Evolutionary conservation across 2,329 filamentous ascomycete genomes (phyloP), one percentile per base, ranked within the genome.

Genomic region (Cercospora canescens): DNA sequence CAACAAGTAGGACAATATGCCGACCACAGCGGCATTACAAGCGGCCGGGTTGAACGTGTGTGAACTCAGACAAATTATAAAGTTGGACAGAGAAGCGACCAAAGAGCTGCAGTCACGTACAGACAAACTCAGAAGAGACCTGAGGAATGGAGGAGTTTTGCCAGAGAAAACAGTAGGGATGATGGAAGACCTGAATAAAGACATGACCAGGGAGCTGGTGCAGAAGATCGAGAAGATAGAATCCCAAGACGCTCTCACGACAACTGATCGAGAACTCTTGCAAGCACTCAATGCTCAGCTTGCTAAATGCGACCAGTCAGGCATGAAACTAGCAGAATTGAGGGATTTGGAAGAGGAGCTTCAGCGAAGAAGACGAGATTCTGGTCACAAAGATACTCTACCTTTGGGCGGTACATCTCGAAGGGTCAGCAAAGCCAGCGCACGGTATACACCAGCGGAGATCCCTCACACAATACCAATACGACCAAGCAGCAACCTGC

Each of bases 141-240:
- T 73, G 11, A 50, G 45, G 9, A 54, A 60, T 24, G 68, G 70
- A 41, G 66, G 37, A 41, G 58, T 62, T n/a, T 64, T 56, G 39
- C 61, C 66, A 9, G 66, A 63, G 21, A 61, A 60, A 41, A 57
- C 67, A 35, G 57, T 70, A 11, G 64, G 65, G 18, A 56, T 55
- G 45, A 65, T 68, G 58, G 72, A 74, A 57, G 55, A 35, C 2
- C 60, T 71, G 24, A 69, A 70, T 55, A 73, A 70, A 57, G 67
- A 71, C 52, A 71, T 72, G 61, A 68, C 63, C 34, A 71, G 64
- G 59, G 71, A 74, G 21, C 63, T 74, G 12, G 52, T 70, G 18
- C 52, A 30, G 11, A 69, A 68, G 9, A 70, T 75, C 52, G 72
- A 74, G 32, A 54, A 67, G 26, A 72, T 75, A 60, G 69, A 74